Conservation (phyloP, 169 alveolate species). For the Babesia divergens region DNA sequence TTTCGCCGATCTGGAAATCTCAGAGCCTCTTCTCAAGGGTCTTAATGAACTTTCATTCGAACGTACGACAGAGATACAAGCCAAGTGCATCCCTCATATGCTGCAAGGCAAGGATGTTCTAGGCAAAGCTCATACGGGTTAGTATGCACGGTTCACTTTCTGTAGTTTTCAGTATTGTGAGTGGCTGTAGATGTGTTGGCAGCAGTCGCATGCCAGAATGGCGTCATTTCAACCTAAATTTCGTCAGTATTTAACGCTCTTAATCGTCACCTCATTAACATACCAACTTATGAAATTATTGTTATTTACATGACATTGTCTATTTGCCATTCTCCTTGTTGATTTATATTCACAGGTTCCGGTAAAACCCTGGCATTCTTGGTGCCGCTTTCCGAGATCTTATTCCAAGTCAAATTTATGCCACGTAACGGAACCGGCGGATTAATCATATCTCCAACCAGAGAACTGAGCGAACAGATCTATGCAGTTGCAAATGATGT, state of each 20-base stretch:
- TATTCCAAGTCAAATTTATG: conserved; percentile 90
- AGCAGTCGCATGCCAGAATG: no score
- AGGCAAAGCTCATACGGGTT: conserved; percentile 96
- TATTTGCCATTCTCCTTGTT: not conserved
- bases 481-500: conserved; percentile 94
- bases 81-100: conserved; percentile 94
- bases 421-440: conserved; percentile 94
- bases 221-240: not conserved
- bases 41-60: conserved; percentile 85
- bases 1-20: conserved; percentile 84
- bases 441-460: conserved; percentile 94
- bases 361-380: conserved; percentile 98
- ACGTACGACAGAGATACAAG: conserved; percentile 94
- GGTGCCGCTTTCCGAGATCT: conserved; percentile 95
- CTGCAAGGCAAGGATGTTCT: conserved; percentile 96
- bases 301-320: not conserved
- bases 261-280: not conserved
- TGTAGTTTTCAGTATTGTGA: not conserved
- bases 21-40: conserved; percentile 90
- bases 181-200: not conserved
- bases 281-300: not conserved
- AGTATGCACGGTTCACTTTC: not conserved
- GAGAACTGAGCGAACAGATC: conserved; percentile 97
- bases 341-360: conserved; percentile 78
- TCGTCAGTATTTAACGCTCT: not conserved